Conservation (phyloP, 2,329 filamentous ascomycete genomes). For the Diaporthe aspalathi region DNA sequence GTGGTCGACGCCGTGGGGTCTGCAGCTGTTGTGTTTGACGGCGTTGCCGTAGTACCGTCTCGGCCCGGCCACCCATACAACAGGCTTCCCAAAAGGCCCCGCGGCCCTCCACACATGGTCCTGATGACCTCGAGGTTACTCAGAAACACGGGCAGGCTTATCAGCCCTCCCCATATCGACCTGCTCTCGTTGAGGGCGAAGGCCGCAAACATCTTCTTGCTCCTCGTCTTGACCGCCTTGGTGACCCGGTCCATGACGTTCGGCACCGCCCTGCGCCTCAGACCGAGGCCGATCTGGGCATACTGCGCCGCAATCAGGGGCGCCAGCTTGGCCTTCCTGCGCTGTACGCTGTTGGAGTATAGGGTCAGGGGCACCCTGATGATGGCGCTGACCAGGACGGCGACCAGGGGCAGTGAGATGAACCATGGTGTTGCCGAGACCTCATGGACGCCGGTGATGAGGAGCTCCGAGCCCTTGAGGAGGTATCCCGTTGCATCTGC, state of each 20-base stretch:
- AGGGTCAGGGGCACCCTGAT: constrained; percentile 60
- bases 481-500: constrained; percentile 45
- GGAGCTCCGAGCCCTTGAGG: constrained; percentile 55
- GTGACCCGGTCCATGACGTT: constrained; percentile 43
- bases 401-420: constrained; percentile 64
- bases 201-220: constrained; percentile 32
- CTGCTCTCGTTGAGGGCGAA: constrained; percentile 31
- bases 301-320: constrained; percentile 52
- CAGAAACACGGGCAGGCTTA: constrained; percentile 62
- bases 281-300: constrained; percentile 42
- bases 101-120: constrained; percentile 56
- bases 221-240: constrained; percentile 44
- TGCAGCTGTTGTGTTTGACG: constrained; percentile 5
- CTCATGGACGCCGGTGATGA: constrained; percentile 58
- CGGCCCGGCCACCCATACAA: constrained; percentile 42
- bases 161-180: constrained; percentile 49
- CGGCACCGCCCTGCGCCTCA: constrained; percentile 39
- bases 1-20: neutral
- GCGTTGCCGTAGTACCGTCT: constrained; percentile 10
- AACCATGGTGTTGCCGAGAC: constrained; percentile 63
- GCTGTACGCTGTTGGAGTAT: constrained; percentile 50
- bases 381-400: constrained; percentile 57
- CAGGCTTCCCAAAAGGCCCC: constrained; percentile 50
- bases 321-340: constrained; percentile 45
- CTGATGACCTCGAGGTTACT: constrained; percentile 62